Percentiles rank a stretch among this genome's conserved stretches.
These are phyloP conservation scores for Casuarina cunninghamiana DNA, from an alignment of 306 rosid genomes.

Conservation along the genomic window DNA sequence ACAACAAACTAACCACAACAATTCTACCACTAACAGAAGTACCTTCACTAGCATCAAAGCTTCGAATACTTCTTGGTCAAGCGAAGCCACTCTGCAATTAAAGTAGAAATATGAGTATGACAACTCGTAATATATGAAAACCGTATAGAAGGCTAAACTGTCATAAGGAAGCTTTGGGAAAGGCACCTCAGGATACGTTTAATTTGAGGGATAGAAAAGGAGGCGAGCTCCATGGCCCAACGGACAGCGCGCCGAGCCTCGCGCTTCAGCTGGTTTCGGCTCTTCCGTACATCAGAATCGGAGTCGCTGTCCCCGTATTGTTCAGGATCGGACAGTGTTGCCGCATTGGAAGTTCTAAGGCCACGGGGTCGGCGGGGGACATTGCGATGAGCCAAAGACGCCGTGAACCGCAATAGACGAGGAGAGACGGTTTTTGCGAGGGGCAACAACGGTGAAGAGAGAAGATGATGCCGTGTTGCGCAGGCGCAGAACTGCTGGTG, in stretches of 20 bases:
- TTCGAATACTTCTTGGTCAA: conserved; percentile 59
- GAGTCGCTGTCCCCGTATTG: conserved; percentile 28
- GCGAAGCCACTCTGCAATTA: conserved; percentile 54
- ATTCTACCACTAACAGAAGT: not conserved
- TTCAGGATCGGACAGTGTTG: conserved; percentile 21
- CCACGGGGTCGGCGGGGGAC: conserved; percentile 39
- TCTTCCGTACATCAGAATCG: conserved; percentile 44
- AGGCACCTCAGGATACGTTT: conserved; percentile 70
- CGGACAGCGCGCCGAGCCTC: conserved; percentile 80
- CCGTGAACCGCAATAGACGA: conserved; percentile 27
- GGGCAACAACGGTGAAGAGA: conserved; percentile 22
- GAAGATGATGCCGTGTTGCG: conserved; percentile 29
- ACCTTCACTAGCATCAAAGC: conserved; percentile 82
- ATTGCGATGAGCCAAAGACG: conserved; percentile 43
- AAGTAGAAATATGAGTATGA: not conserved
- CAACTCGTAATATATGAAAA: not conserved
- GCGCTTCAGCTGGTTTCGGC: conserved; percentile 83
- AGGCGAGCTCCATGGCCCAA: conserved; percentile 79
- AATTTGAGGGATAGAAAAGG: conserved; percentile 73
- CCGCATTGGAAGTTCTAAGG: conserved; percentile 38
- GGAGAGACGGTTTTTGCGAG: conserved; percentile 19
- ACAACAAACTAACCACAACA: conserved; percentile 29
- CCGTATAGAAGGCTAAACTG: not conserved
- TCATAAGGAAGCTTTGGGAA: not conserved
- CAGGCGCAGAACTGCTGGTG: conserved; percentile 29